Conservation (phyloP, 140 eudicot species). For the Ambrosia hybrid region DNA sequence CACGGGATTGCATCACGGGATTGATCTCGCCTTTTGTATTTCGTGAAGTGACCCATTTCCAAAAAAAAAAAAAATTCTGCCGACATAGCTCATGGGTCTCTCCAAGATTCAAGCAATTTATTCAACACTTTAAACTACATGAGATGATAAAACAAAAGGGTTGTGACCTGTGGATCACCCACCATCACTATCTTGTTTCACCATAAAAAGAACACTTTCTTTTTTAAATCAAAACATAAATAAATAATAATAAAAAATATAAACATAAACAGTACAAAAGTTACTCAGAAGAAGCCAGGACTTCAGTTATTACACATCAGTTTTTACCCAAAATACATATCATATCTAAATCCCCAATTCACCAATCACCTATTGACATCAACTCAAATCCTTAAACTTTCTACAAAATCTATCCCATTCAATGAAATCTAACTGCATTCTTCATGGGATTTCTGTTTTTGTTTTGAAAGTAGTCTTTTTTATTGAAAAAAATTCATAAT, state of each 20-base stretch:
- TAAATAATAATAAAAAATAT: slow-evolving; percentile 2
- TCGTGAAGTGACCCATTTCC: no score
- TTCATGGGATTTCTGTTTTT: slow-evolving; percentile 30
- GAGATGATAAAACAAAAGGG: slow-evolving; percentile 15
- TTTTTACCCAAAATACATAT: slow-evolving; percentile 39
- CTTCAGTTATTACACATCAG: slow-evolving; percentile 34
- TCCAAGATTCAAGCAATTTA: slow-evolving; percentile 25
- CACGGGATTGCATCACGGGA: no score
- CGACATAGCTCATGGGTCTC: slow-evolving; percentile 28
- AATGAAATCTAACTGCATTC: slow-evolving; percentile 27
- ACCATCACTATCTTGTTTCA: slow-evolving; percentile 32
- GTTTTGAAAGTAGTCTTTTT: slow-evolving; percentile 16
- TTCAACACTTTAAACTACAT: slow-evolving; percentile 19
- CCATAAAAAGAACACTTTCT: slow-evolving; percentile 36
- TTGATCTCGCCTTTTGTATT: no score
- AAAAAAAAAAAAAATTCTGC: slow-evolving; percentile 1
- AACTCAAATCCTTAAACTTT: slow-evolving; percentile 17
- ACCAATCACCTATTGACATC: slow-evolving; percentile 25
- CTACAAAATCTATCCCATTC: slow-evolving; percentile 19
- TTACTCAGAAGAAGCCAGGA: slow-evolving; percentile 9
- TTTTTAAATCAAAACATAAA: slow-evolving; percentile 11
- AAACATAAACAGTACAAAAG: slow-evolving; percentile 5
- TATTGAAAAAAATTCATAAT: slow-evolving; percentile 18
- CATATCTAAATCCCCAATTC: slow-evolving; percentile 23
- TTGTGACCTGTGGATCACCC: neutral